Evolutionary conservation across 495 filamentous ascomycete genomes (phyloP).

Genomic region (Penicillium pancosmium): DNA sequence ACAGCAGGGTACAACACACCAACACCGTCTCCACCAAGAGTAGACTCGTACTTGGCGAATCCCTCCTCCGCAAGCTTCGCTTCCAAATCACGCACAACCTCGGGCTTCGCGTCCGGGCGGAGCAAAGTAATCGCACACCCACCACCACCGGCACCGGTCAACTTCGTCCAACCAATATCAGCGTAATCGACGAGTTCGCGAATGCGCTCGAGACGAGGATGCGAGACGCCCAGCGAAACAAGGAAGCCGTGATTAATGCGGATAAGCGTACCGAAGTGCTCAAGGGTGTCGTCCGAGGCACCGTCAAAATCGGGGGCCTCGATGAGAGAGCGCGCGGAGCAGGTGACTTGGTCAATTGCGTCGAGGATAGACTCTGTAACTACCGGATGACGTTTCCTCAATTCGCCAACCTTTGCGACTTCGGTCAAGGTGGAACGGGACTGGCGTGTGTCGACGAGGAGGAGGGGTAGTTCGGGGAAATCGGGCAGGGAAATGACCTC

Average conservation of each 20-base stretch:
- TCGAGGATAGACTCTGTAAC: conserved; percentile 79
- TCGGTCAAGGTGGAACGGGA: conserved; percentile 79
- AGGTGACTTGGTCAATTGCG: conserved; percentile 79
- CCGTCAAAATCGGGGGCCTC: conserved; percentile 62
- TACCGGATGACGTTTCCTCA: conserved; percentile 68
- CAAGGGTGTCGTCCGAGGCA: conserved; percentile 57
- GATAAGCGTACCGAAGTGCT: conserved; percentile 81
- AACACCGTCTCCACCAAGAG: conserved; percentile 86
- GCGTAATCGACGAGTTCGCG: conserved; percentile 87
- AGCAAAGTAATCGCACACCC: conserved; percentile 93
- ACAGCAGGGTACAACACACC: conserved; percentile 92
- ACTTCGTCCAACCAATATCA: conserved; percentile 94
- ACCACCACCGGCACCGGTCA: conserved; percentile 93
- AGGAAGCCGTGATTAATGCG: conserved; percentile 91
- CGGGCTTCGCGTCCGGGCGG: conserved; percentile 58
- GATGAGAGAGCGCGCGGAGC: conserved; percentile 72
- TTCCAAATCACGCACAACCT: conserved; percentile 63
- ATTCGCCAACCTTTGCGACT: conserved; percentile 79
- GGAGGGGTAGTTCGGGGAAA: conserved; percentile 87
- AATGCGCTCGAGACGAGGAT: conserved; percentile 89
- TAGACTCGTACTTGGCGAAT: conserved; percentile 83
- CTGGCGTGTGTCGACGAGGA: conserved; percentile 85
- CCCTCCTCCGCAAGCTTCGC: conserved; percentile 69
- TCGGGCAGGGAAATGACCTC: conserved; percentile 72
- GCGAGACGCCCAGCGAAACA: conserved; percentile 86